Conservation (phyloP, 108 stramenopile genomes). For the Pseudonitzschia pungens region DNA sequence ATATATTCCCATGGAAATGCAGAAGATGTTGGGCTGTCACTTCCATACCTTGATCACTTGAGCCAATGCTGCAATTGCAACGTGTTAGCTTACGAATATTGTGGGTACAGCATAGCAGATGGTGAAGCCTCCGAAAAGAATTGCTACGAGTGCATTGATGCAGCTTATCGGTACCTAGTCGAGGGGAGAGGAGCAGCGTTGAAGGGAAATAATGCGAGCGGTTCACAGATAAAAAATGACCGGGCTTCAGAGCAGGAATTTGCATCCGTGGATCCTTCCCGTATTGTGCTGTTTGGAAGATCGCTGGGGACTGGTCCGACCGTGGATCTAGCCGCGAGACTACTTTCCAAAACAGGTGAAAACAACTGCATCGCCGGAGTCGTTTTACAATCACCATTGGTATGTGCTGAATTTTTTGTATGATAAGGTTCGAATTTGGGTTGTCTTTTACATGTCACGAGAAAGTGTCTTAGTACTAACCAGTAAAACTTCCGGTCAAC, state of each 20-base stretch:
- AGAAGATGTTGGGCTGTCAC: constrained; percentile 89
- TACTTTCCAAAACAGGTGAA: constrained; percentile 25
- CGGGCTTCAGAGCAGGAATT: background rate
- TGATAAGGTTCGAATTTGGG: background rate
- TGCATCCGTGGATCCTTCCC: constrained; percentile 58
- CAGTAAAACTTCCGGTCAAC: background rate
- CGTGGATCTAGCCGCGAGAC: constrained; percentile 87
- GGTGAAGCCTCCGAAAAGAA: constrained; percentile 60
- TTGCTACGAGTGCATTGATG: constrained; percentile 91
- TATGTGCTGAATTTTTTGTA: background rate
- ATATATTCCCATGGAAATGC: constrained; percentile 91
- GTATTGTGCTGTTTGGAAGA: constrained; percentile 89
- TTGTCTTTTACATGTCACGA: too few relatives aligned
- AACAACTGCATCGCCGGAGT: constrained; percentile 29
- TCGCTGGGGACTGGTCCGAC: constrained; percentile 92
- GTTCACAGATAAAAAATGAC: background rate
- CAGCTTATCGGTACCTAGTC: constrained; percentile 84
- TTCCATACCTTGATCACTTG: constrained; percentile 83
- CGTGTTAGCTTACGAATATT: constrained; percentile 95
- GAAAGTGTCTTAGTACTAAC: background rate
- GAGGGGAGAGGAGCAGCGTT: constrained; percentile 2
- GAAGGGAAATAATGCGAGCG: constrained; percentile 32
- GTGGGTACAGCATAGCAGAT: constrained; percentile 32
- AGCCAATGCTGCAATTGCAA: constrained; percentile 74
- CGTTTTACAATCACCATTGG: constrained; percentile 44